Percentiles rank a stretch among this genome's conserved stretches.
phyloP scores from a whole-genome alignment of 192 early-diverging fungal species.

The Polychytrium aggregatum region DNA sequence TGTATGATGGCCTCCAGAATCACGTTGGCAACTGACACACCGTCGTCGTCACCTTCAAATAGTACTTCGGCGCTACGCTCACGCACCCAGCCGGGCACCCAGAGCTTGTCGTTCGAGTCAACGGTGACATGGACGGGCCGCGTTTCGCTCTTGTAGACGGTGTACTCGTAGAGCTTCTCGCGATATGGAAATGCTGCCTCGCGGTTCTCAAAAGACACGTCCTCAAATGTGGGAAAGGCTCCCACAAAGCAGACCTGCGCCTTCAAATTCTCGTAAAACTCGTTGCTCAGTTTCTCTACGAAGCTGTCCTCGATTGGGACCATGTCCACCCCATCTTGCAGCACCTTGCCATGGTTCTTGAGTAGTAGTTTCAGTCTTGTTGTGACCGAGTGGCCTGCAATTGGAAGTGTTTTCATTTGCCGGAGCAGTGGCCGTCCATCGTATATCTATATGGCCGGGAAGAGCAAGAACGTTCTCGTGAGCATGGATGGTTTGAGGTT shows the following conservation, averaged over 20 bases:
- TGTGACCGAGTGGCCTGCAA: constrained; percentile 52
- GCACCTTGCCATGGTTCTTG: constrained; percentile 35
- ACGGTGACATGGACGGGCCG: background rate
- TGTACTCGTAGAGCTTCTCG: constrained; percentile 20
- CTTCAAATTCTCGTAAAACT: constrained; percentile 57
- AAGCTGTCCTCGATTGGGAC: constrained; percentile 27
- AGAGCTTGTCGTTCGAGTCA: constrained; percentile 1
- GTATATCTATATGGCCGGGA: constrained; percentile 47
- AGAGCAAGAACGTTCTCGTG: no score
- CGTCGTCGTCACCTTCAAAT: constrained; percentile 58
- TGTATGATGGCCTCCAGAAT: constrained; percentile 44
- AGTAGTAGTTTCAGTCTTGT: constrained; percentile 48
- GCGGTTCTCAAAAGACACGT: constrained; percentile 33
- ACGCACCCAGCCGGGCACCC: constrained; percentile 75
- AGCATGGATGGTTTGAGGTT: no score
- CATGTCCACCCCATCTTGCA: constrained; percentile 18
- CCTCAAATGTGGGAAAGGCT: constrained; percentile 26
- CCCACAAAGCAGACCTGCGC: constrained; percentile 52
- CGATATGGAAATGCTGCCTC: no score
- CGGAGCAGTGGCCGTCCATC: constrained; percentile 54
- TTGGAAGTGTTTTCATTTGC: constrained; percentile 47
- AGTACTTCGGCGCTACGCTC: constrained; percentile 69
- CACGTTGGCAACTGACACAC: constrained; percentile 48
- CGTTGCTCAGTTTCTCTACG: constrained; percentile 22
- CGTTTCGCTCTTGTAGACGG: constrained; percentile 4